phyloP scores from a whole-genome alignment of 2,329 filamentous ascomycete species.

The Rutstroemia sp. region DNA sequence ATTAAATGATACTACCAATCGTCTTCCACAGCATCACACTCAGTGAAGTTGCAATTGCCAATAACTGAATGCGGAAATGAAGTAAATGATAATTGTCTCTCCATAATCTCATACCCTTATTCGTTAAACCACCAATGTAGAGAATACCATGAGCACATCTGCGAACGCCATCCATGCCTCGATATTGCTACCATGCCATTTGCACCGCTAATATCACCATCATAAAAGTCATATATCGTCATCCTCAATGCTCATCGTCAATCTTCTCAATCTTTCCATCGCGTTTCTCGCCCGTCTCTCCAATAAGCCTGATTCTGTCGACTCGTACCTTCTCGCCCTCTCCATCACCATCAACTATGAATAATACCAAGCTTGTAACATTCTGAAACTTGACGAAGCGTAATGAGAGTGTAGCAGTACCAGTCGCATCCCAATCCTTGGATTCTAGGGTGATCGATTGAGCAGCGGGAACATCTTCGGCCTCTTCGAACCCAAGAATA shows the following conservation, averaged over 20 bases:
- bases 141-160: conserved; percentile 6
- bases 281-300: conserved; percentile 84
- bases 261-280: conserved; percentile 95
- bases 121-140: neutral
- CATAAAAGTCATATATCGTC: conserved; percentile 4
- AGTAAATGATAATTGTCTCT: neutral
- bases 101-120: neutral
- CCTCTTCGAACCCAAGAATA: conserved; percentile 91
- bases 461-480: conserved; percentile 74
- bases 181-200: conserved; percentile 8
- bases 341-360: conserved; percentile 79
- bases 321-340: conserved; percentile 80
- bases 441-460: conserved; percentile 70
- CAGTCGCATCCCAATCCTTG: conserved; percentile 75
- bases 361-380: conserved; percentile 77
- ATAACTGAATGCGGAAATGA: neutral
- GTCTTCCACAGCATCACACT: no score
- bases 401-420: conserved; percentile 64
- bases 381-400: conserved; percentile 98
- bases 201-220: conserved; percentile 2
- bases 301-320: conserved; percentile 72
- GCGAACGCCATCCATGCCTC: conserved; percentile 19
- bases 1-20: no score
- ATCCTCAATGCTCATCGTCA: conserved; percentile 61
- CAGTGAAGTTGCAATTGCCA: no score